These are phyloP conservation scores for Davidsoniella australis DNA, from an alignment of 2,329 filamentous ascomycete species.

Conservation along the genomic window DNA sequence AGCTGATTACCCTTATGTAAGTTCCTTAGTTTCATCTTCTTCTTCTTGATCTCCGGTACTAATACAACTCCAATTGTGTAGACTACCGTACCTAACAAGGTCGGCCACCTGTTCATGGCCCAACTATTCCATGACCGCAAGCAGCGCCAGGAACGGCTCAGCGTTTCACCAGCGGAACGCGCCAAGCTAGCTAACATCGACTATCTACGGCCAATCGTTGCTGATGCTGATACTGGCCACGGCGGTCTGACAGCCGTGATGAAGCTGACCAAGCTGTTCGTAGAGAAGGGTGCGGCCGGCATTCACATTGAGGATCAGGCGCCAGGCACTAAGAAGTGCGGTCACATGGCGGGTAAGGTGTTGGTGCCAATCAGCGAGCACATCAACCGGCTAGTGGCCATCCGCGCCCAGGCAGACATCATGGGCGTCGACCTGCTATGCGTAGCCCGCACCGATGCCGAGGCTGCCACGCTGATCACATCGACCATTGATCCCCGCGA, in stretches of 20 bases:
- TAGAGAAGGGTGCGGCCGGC: slow-evolving; percentile 90
- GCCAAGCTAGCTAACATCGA: slow-evolving; percentile 63
- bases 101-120: slow-evolving; percentile 91
- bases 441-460: slow-evolving; percentile 88
- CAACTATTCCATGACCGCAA: slow-evolving; percentile 99
- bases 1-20: slow-evolving; percentile 85
- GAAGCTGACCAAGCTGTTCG: slow-evolving; percentile 96
- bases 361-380: slow-evolving; percentile 93
- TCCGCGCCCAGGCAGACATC: slow-evolving; percentile 93
- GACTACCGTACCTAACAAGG: slow-evolving; percentile 98
- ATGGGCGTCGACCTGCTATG: slow-evolving; percentile 86
- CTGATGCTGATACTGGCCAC: slow-evolving; percentile 93
- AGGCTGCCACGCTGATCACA: slow-evolving; percentile 92
- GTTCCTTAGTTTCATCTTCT: slow-evolving; percentile 17
- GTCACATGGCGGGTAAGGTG: slow-evolving; percentile 98
- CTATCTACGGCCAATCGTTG: slow-evolving; percentile 89
- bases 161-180: slow-evolving; percentile 55
- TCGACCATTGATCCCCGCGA: slow-evolving; percentile 92
- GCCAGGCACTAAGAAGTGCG: slow-evolving; percentile 97
- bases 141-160: slow-evolving; percentile 86
- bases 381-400: slow-evolving; percentile 92
- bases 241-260: slow-evolving; percentile 96
- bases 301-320: slow-evolving; percentile 99
- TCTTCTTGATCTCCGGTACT: neutral
- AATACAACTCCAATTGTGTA: slow-evolving; percentile 20